Evolutionary conservation across 2,329 filamentous ascomycete genomes (phyloP), one percentile per base, ranked within the genome.

Genomic region (Neoscytalidium dimidiatum): DNA sequence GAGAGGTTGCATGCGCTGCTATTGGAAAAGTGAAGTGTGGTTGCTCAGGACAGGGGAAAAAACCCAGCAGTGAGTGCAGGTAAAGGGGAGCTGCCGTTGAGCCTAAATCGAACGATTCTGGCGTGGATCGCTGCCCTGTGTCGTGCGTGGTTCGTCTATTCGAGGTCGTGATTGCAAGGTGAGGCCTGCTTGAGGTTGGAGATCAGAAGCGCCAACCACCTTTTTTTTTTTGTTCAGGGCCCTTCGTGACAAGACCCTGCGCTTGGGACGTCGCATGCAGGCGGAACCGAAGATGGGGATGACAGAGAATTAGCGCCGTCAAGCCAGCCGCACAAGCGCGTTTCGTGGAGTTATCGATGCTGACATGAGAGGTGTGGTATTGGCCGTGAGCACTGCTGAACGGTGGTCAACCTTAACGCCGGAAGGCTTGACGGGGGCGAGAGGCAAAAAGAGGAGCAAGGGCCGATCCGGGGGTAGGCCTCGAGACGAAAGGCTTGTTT

Each of bases 401-500:
- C n/a, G n/a, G n/a, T n/a, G 38, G 14, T 41, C 38, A 41, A 17
- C 38, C 38, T 41, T 8, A 41, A 17, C 5, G n/a, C 31, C 5
- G 31, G 5, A 5, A 17, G 9, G n/a, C 9, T 41, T n/a, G n/a
- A 41, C 14, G 38, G 38, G 38, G 13, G 1, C 38, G n/a, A n/a
- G n/a, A n/a, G n/a, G 38, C 38, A 11, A 4, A 26, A 26, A 26
- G 44, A 23, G 26, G 14, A 23, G 17, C 19, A 23, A 33, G 19
- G 29, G 51, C 29, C 19, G n/a, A 33, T 53, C 28, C 49, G 29
- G n/a, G 49, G 49, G 49, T 13, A 8, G 3, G 49, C 29, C 19
- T 38, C 19, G 31, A 56, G 51, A 31, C 33, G 13, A 35, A 56
- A 56, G 51, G 51, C 51, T 56, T 56, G 51, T 56, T 41, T 13